These are phyloP conservation scores for Amylostereum chailletii DNA, from an alignment of 1,284 basidiomycete species.

Conservation along the genomic window DNA sequence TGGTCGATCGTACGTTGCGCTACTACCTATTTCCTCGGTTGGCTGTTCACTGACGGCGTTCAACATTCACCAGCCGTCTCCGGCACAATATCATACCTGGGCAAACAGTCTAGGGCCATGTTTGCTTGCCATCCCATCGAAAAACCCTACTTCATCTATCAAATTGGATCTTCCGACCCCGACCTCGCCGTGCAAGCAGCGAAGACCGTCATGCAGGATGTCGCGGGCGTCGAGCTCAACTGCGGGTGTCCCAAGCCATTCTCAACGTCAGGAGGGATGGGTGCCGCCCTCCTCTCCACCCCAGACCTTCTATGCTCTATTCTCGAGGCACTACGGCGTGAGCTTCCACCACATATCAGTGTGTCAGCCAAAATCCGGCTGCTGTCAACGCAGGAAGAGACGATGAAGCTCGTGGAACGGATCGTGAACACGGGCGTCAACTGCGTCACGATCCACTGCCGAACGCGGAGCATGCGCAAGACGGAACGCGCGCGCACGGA, in stretches of 20 bases:
- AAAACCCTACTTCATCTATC: conserved; percentile 84
- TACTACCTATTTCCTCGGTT: conserved; percentile 1
- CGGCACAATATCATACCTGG: conserved; percentile 85
- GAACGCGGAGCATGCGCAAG: conserved; percentile 89
- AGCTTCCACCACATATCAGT: conserved; percentile 72
- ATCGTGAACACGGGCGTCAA: conserved; percentile 87
- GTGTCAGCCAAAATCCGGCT: conserved; percentile 92
- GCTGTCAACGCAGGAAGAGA: conserved; percentile 80
- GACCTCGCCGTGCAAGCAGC: conserved; percentile 90
- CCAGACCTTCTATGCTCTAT: conserved; percentile 89
- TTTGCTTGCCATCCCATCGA: conserved; percentile 94
- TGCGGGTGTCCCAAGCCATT: conserved; percentile 97
- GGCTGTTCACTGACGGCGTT: neutral
- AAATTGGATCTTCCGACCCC: conserved; percentile 88
- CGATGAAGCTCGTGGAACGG: conserved; percentile 77
- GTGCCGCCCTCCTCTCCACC: conserved; percentile 87
- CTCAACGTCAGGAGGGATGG: conserved; percentile 93
- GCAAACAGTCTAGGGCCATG: conserved; percentile 76
- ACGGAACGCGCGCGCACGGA: conserved; percentile 75
- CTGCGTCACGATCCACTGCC: conserved; percentile 90
- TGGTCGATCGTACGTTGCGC: conserved; percentile 69
- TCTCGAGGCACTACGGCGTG: conserved; percentile 63
- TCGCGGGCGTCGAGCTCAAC: conserved; percentile 91
- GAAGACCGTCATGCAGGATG: conserved; percentile 78
- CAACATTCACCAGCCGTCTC: conserved; percentile 51